Base-by-base conservation (phyloP, 352 stramenopile genomes). In the Phytophthora sansomeana region DNA sequence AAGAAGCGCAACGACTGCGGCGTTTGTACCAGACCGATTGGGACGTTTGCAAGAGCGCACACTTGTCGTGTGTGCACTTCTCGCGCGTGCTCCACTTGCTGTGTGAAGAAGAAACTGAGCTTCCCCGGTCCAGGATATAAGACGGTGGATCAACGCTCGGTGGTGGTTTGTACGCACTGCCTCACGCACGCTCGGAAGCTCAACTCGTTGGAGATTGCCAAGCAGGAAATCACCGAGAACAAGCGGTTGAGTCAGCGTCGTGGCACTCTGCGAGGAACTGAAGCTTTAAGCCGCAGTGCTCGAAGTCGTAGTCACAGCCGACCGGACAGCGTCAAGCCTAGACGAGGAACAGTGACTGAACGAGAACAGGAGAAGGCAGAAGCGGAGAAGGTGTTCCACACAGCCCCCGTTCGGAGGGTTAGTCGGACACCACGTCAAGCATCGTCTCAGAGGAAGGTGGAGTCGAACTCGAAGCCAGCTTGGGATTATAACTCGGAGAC, bases 101-200 rank as follows among this genome's bases (percentile, higher is more conserved):
- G 28, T 32, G 60, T 77, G 17, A 78, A 78, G 50, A 80, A 78
- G 51, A 80, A 78, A 43, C n/a, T 83, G 61, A 73, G 65, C 57
- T 77, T 78, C 43, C 62, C 55, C 0, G 64, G 72, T 6, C 59
- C 43, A 53, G 38, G 56, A 39, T 52, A 68, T 52, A 80, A 80
- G 55, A 51, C 66, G 14, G 26, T 83, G 10, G 70, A 79, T 17
- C 60, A 75, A 16, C 74, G 71, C 26, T 61, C 67, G 4, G 58
- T 76, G 41, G 39, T 61, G 13, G 50, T 80, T 36, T 83, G 75
- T 38, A 70, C 75, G 32, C 60, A 74, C 16, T 83, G 75, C 35
- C 55, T 83, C n/a, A 67, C 69, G 3, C 57, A 66, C 26, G 75
- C 64, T 19, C 49, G 60, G 11, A 66, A 76, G 32, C 48, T 80